These are phyloP conservation scores for Chalciporus sphaerocephalus DNA, from an alignment of 768 basidiomycete genomes.

Conservation along the genomic window DNA sequence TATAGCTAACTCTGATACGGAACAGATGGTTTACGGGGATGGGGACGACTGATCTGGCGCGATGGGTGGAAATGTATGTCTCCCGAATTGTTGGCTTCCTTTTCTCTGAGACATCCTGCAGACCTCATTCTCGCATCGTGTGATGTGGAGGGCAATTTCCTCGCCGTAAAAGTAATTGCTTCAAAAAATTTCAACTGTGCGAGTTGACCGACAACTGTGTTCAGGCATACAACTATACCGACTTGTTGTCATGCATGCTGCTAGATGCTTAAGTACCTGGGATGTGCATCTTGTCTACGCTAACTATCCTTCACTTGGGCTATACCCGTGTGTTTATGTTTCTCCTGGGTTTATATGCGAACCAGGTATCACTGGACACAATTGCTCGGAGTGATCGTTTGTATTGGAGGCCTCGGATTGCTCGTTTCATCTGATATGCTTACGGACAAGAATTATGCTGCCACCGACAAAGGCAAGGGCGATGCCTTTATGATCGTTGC, in stretches of 20 bases:
- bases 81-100: not conserved
- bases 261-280: slow-evolving; percentile 64
- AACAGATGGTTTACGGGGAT: slow-evolving; percentile 78
- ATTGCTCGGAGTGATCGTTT: slow-evolving; percentile 58
- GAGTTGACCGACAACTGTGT: not conserved
- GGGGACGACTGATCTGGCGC: slow-evolving; percentile 63
- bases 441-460: slow-evolving; percentile 70
- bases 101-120: slow-evolving; percentile 27
- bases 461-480: slow-evolving; percentile 65
- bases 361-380: slow-evolving; percentile 82
- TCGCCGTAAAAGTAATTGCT: slow-evolving; percentile 63
- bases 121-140: slow-evolving; percentile 74
- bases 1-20: not conserved
- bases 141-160: slow-evolving; percentile 86
- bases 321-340: slow-evolving; percentile 80
- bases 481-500: slow-evolving; percentile 86
- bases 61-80: slow-evolving; percentile 87
- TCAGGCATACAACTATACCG: slow-evolving; percentile 82
- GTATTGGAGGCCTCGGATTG: slow-evolving; percentile 70
- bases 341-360: slow-evolving; percentile 81
- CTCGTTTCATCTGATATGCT: slow-evolving; percentile 76
- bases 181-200: not conserved
- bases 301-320: slow-evolving; percentile 60
- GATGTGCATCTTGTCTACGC: not conserved
- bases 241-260: slow-evolving; percentile 86